Evolutionary conservation across 2,329 filamentous ascomycete genomes (phyloP).

Genomic region (Exserohilum rostratum): DNA sequence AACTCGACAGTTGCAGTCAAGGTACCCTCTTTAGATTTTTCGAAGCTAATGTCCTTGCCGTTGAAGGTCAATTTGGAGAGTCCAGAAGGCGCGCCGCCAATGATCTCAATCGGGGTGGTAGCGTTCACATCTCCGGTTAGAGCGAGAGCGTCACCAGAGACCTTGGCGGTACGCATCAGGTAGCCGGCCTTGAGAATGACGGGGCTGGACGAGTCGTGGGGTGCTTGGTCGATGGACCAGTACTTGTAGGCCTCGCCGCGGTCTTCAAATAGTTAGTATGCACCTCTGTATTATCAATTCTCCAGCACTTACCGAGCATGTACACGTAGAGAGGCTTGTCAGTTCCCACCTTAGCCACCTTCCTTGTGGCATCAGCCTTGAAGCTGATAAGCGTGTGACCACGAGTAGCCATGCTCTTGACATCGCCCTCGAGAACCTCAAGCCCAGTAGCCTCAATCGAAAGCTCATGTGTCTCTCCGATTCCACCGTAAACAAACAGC

Average conservation of each 20-base stretch:
- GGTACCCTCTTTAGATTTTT: constrained; percentile 51
- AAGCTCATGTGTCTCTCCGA: constrained; percentile 68
- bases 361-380: constrained; percentile 60
- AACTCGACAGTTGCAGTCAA: constrained; percentile 62
- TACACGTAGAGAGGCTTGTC: constrained; percentile 59
- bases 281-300: constrained; percentile 13
- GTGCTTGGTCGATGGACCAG: constrained; percentile 64
- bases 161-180: constrained; percentile 65
- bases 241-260: constrained; percentile 72
- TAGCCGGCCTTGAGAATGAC: constrained; percentile 70
- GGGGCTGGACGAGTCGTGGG: constrained; percentile 36
- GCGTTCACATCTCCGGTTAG: constrained; percentile 75
- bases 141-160: constrained; percentile 62
- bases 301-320: constrained; percentile 56
- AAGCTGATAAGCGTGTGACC: constrained; percentile 61
- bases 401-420: constrained; percentile 46
- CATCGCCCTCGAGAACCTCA: constrained; percentile 52
- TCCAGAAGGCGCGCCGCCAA: constrained; percentile 62
- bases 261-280: constrained; percentile 50
- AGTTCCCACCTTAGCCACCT: constrained; percentile 56
- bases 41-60: constrained; percentile 52
- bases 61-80: constrained; percentile 68
- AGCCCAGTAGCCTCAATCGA: constrained; percentile 52
- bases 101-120: constrained; percentile 70
- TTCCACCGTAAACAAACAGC: constrained; percentile 68